A percentile compares a stretch with the other conserved stretches of the same genome.
These are phyloP conservation scores for Dovyalis caffra DNA, from an alignment of 345 rosid genomes.

Conservation along the genomic window DNA sequence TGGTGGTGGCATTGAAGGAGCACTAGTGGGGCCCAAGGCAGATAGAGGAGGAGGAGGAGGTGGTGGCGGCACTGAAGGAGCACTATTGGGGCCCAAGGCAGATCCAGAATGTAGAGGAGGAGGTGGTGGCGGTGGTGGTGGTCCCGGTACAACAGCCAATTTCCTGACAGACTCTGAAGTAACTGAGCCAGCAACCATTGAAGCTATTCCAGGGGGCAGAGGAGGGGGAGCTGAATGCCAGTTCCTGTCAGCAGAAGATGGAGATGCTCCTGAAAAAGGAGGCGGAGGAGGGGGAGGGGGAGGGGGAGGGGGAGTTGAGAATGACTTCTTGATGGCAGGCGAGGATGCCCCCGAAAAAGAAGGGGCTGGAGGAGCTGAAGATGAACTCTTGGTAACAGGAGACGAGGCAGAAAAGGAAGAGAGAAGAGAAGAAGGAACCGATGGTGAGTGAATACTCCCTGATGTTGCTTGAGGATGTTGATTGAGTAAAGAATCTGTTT, in stretches of 20 bases:
- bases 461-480: slow-evolving; percentile 15
- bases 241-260: slow-evolving; percentile 9
- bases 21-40: slow-evolving; percentile 16
- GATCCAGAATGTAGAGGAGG: slow-evolving; percentile 39
- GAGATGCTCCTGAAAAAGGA: slow-evolving; percentile 10
- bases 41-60: slow-evolving; percentile 39
- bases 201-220: slow-evolving; percentile 7
- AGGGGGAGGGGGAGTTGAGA: slow-evolving; percentile 16
- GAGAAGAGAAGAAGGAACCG: slow-evolving; percentile 15
- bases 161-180: slow-evolving; percentile 23
- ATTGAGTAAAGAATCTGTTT: not conserved
- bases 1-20: slow-evolving; percentile 29
- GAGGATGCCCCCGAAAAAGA: slow-evolving; percentile 8
- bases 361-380: slow-evolving; percentile 21
- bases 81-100: slow-evolving; percentile 14
- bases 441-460: slow-evolving; percentile 7
- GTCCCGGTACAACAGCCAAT: slow-evolving; percentile 7
- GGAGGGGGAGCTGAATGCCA: slow-evolving; percentile 17
- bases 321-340: slow-evolving; percentile 4
- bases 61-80: slow-evolving; percentile 38
- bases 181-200: not conserved
- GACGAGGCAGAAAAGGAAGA: slow-evolving; percentile 19
- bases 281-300: slow-evolving; percentile 22
- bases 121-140: slow-evolving; percentile 57
- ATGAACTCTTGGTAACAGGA: slow-evolving; percentile 13